Conservation (phyloP, 179 eudicot species). For the Spergularia azorica region DNA sequence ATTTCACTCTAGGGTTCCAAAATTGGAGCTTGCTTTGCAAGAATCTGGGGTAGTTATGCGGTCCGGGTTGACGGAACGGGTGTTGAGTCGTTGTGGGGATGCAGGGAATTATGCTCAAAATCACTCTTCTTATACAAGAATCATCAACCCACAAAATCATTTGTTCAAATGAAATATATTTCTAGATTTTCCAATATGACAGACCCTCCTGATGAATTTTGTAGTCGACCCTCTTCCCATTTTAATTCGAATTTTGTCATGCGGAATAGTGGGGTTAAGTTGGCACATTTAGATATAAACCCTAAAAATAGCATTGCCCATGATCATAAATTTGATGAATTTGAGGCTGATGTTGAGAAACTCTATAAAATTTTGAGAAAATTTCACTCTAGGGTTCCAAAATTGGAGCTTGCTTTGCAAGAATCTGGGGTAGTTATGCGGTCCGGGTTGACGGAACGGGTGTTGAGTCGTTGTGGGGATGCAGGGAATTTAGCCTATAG, state of each 20-base stretch:
- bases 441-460: constrained; percentile 72
- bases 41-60: constrained; percentile 66
- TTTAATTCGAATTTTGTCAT: constrained; percentile 4
- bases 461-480: constrained; percentile 84
- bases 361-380: constrained; percentile 68
- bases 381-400: constrained; percentile 84
- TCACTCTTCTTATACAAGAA: constrained; percentile 21
- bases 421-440: constrained; percentile 66
- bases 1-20: constrained; percentile 84
- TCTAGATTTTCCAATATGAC: constrained; percentile 23
- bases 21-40: constrained; percentile 77
- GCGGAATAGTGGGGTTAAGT: constrained; percentile 27
- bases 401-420: constrained; percentile 77
- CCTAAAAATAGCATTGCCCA: constrained; percentile 16
- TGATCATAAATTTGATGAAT: constrained; percentile 52
- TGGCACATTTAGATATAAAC: constrained; percentile 31
- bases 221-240: constrained; percentile 1
- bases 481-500: constrained; percentile 81
- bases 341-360: constrained; percentile 75
- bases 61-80: constrained; percentile 72
- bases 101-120: constrained; percentile 68
- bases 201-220: constrained; percentile 3
- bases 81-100: constrained; percentile 84
- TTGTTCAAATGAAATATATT: constrained; percentile 16
- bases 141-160: constrained; percentile 11